These are phyloP conservation scores for Leccinum fallax DNA, from an alignment of 1,284 basidiomycete genomes.

Conservation along the genomic window DNA sequence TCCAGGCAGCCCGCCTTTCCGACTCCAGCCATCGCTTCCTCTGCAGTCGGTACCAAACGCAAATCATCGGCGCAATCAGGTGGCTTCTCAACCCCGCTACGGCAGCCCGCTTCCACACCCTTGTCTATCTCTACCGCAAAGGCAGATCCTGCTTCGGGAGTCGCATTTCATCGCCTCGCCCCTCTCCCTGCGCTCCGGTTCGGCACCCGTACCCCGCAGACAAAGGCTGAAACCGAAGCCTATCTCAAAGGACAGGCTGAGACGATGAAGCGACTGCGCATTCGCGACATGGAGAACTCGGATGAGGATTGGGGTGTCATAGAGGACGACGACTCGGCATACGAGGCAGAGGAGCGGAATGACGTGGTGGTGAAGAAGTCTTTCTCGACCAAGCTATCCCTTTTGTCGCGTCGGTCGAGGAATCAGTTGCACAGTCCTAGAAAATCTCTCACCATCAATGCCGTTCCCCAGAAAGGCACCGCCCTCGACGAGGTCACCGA, in stretches of 20 bases:
- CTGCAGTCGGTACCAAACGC: conserved; percentile 60
- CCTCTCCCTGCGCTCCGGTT: conserved; percentile 65
- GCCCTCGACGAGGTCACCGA: conserved; percentile 58
- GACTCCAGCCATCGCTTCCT: conserved; percentile 25
- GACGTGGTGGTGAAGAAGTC: conserved; percentile 30
- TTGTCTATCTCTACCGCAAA: conserved; percentile 48
- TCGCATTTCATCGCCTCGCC: conserved; percentile 62
- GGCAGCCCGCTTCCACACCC: conserved; percentile 47
- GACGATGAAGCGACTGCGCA: conserved; percentile 63
- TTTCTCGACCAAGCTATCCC: conserved; percentile 28
- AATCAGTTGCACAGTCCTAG: conserved; percentile 29
- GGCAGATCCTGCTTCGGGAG: conserved; percentile 31
- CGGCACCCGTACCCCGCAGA: conserved; percentile 52
- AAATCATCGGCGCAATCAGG: conserved; percentile 47
- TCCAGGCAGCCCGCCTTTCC: conserved; percentile 27
- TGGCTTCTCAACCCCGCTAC: conserved; percentile 47
- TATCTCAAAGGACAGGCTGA: conserved; percentile 63
- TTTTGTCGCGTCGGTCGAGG: conserved; percentile 29
- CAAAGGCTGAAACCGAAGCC: conserved; percentile 63
- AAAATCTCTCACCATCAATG: conserved; percentile 30
- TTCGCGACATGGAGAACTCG: conserved; percentile 54
- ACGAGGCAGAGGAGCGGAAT: conserved; percentile 46
- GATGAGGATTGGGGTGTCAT: conserved; percentile 45
- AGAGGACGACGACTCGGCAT: conserved; percentile 51
- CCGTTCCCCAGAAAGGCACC: conserved; percentile 42